A percentile compares a stretch with the other conserved stretches of the same genome.
These are phyloP conservation scores for Candida andamanensis DNA, from an alignment of 805 yeast species.

Conservation along the genomic window DNA sequence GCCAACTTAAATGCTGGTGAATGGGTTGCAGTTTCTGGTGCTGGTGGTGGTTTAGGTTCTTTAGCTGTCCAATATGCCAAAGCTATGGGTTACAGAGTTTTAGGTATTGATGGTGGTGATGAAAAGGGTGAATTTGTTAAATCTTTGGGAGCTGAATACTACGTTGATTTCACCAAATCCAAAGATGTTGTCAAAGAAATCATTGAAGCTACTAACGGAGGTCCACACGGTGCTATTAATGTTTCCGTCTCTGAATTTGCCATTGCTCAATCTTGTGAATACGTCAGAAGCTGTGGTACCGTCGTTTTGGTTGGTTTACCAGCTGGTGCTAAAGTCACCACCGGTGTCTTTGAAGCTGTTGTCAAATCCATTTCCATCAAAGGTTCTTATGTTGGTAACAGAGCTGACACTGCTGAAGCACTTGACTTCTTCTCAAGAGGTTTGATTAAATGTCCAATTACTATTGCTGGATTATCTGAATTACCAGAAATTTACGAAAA, in stretches of 20 bases:
- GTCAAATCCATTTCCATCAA: slow-evolving; percentile 34
- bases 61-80: slow-evolving; percentile 71
- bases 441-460: slow-evolving; percentile 38
- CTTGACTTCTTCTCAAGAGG: slow-evolving; percentile 42
- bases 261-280: slow-evolving; percentile 40
- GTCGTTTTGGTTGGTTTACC: slow-evolving; percentile 44
- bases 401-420: slow-evolving; percentile 43
- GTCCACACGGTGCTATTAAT: slow-evolving; percentile 49
- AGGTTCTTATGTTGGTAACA: slow-evolving; percentile 44
- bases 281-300: slow-evolving; percentile 38
- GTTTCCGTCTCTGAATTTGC: slow-evolving; percentile 52
- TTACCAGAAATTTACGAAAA: slow-evolving; percentile 34
- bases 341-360: slow-evolving; percentile 38
- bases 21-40: slow-evolving; percentile 74
- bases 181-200: slow-evolving; percentile 48
- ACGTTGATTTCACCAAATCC: slow-evolving; percentile 48
- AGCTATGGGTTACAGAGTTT: slow-evolving; percentile 66
- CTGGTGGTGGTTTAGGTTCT: slow-evolving; percentile 78
- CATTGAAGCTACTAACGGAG: slow-evolving; percentile 49
- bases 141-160: slow-evolving; percentile 59
- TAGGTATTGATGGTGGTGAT: slow-evolving; percentile 72
- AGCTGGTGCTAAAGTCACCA: slow-evolving; percentile 37
- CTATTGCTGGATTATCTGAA: slow-evolving; percentile 37
- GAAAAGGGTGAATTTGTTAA: slow-evolving; percentile 56
- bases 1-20: slow-evolving; percentile 58